phyloP scores from a whole-genome alignment of 768 basidiomycete genomes.

The Hirschioporus abietinus region DNA sequence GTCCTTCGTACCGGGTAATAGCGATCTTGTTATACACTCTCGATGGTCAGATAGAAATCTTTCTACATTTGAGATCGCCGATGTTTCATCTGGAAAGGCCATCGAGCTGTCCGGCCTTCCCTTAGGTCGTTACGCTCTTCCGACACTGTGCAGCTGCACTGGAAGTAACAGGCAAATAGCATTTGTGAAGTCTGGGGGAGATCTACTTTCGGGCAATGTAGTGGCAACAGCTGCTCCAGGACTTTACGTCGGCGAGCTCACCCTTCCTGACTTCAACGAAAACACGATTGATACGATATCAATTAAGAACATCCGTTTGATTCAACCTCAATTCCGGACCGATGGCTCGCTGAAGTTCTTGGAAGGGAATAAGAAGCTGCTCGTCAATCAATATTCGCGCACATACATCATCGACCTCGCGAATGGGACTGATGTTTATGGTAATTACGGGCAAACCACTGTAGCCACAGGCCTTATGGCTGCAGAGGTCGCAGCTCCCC shows the following conservation, averaged over 20 bases:
- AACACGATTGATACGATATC: conserved; percentile 25
- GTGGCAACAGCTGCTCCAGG: conserved; percentile 61
- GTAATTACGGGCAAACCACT: conserved; percentile 41
- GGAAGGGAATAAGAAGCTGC: conserved; percentile 43
- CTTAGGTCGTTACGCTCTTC: conserved; percentile 59
- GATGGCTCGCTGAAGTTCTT: conserved; percentile 47
- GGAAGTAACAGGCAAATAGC: conserved; percentile 37
- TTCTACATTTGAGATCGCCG: conserved; percentile 60
- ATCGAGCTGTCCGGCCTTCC: conserved; percentile 54
- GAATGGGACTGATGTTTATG: conserved; percentile 33
- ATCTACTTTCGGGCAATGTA: conserved; percentile 53
- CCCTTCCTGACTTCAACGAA: conserved; percentile 33
- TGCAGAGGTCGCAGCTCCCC: background rate
- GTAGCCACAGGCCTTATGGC: conserved; percentile 44
- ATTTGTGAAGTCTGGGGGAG: conserved; percentile 59
- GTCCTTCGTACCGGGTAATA: conserved; percentile 49
- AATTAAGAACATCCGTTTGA: conserved; percentile 42
- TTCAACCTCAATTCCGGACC: conserved; percentile 46
- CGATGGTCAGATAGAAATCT: conserved; percentile 65
- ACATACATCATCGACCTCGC: conserved; percentile 49
- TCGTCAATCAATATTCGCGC: conserved; percentile 52
- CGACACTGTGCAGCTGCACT: conserved; percentile 44
- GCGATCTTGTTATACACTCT: conserved; percentile 51
- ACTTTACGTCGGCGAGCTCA: conserved; percentile 59
- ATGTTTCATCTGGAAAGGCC: conserved; percentile 37